Conservation (phyloP, 2,329 filamentous ascomycete genomes). For the Fusarium continuum region DNA sequence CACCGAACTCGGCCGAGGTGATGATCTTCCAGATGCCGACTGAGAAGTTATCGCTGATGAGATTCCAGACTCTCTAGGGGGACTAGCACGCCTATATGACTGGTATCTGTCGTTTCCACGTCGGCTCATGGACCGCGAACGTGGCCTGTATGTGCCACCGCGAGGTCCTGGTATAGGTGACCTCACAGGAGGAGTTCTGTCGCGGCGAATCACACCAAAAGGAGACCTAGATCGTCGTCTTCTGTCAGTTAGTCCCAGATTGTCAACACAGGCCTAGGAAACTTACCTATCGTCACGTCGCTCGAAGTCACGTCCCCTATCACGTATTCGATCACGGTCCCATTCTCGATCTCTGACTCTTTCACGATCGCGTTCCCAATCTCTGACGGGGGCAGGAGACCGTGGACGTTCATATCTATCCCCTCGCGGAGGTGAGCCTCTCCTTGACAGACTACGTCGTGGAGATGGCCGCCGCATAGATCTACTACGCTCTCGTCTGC, state of each 20-base stretch:
- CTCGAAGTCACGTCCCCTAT: slow-evolving; percentile 50
- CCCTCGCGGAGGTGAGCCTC: slow-evolving; percentile 49
- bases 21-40: slow-evolving; percentile 61
- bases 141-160: slow-evolving; percentile 60
- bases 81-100: slow-evolving; percentile 58
- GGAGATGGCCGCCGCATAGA: slow-evolving; percentile 52
- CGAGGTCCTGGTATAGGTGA: slow-evolving; percentile 45
- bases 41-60: slow-evolving; percentile 62
- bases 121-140: slow-evolving; percentile 61
- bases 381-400: slow-evolving; percentile 51
- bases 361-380: slow-evolving; percentile 49
- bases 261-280: not conserved
- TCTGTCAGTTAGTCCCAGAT: slow-evolving; percentile 32
- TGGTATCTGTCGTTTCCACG: slow-evolving; percentile 56
- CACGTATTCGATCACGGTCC: slow-evolving; percentile 45
- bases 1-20: slow-evolving; percentile 59
- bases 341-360: slow-evolving; percentile 45
- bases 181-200: slow-evolving; percentile 46
- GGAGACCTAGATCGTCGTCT: slow-evolving; percentile 66
- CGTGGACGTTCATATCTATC: slow-evolving; percentile 52
- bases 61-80: slow-evolving; percentile 58
- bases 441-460: slow-evolving; percentile 51
- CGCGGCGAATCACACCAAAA: slow-evolving; percentile 50
- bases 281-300: slow-evolving; percentile 55
- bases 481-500: slow-evolving; percentile 50